phyloP scores from a whole-genome alignment of 352 stramenopile species.

The Phytopythium boreale region DNA sequence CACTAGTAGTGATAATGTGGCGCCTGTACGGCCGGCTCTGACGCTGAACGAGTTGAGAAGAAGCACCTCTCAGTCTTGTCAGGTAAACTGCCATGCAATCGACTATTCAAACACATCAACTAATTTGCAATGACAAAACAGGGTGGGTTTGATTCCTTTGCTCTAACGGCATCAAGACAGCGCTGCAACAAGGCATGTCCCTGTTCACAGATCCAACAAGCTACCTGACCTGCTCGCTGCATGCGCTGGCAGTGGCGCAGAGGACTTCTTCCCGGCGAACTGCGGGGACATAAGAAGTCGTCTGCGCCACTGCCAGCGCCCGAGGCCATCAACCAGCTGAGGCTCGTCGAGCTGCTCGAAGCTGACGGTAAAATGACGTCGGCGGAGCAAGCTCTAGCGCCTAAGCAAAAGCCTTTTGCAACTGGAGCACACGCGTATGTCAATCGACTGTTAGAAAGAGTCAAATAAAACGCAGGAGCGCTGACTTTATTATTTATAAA shows the following conservation, averaged over 20 bases:
- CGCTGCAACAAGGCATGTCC: constrained; percentile 10
- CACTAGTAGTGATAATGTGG: constrained; percentile 13
- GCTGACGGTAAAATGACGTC: neutral
- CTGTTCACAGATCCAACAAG: constrained; percentile 12
- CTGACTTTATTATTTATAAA: too few relatives aligned
- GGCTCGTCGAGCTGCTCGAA: constrained; percentile 12
- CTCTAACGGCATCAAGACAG: constrained; percentile 13
- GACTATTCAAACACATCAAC: neutral
- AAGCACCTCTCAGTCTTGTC: constrained; percentile 14
- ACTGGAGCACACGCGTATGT: constrained; percentile 14
- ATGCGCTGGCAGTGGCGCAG: constrained; percentile 10
- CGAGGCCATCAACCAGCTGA: constrained; percentile 5
- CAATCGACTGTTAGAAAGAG: constrained; percentile 7
- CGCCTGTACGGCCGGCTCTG: constrained; percentile 13
- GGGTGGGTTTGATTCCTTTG: constrained; percentile 13
- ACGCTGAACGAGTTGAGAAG: constrained; percentile 16
- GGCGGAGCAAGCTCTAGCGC: neutral
- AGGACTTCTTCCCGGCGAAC: too few relatives aligned
- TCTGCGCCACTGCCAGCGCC: too few relatives aligned
- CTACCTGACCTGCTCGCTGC: constrained; percentile 13
- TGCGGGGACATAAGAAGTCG: too few relatives aligned
- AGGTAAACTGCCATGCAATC: constrained; percentile 1
- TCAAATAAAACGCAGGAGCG: neutral
- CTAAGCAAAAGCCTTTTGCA: neutral
- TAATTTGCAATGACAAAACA: neutral